A percentile compares a stretch with the other conserved stretches of the same genome.
phyloP scores from a whole-genome alignment of 1,284 basidiomycete species.

The Puccinia hordei region DNA sequence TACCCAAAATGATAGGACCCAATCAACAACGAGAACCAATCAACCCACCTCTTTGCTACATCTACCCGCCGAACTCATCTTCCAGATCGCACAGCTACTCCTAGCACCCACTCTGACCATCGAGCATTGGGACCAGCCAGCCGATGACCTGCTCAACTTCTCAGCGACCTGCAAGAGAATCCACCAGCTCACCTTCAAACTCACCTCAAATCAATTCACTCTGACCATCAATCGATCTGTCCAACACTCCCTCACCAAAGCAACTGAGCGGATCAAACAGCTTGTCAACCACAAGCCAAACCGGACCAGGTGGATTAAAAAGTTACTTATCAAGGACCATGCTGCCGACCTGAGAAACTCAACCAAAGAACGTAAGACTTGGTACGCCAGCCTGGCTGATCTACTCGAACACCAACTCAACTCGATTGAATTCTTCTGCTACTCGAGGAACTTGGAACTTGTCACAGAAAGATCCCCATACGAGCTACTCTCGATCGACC shows the following conservation, averaged over 20 bases:
- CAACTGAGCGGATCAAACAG: not conserved
- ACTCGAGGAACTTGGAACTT: conserved; percentile 3
- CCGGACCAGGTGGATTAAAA: not conserved
- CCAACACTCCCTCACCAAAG: not conserved
- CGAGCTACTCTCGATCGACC: conserved; percentile 1
- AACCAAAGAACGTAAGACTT: not conserved
- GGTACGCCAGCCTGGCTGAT: not conserved
- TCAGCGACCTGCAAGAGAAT: not conserved
- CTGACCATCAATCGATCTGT: not conserved
- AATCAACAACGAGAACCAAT: no score
- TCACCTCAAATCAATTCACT: not conserved
- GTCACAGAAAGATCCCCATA: conserved; percentile 24
- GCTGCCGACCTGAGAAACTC: not conserved
- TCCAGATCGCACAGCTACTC: not conserved
- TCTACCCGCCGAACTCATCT: conserved; percentile 7
- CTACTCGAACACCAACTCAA: not conserved
- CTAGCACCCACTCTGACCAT: not conserved
- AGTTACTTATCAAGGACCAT: not conserved
- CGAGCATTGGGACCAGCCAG: conserved; percentile 3
- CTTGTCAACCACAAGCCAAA: not conserved
- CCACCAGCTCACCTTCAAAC: not conserved
- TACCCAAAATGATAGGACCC: no score
- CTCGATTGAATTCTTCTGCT: conserved; percentile 10
- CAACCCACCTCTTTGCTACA: not conserved
- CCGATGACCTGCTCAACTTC: conserved; percentile 14